These are phyloP conservation scores for Zymoseptoria crescenta DNA, from an alignment of 2,329 filamentous ascomycete genomes.

Conservation along the genomic window DNA sequence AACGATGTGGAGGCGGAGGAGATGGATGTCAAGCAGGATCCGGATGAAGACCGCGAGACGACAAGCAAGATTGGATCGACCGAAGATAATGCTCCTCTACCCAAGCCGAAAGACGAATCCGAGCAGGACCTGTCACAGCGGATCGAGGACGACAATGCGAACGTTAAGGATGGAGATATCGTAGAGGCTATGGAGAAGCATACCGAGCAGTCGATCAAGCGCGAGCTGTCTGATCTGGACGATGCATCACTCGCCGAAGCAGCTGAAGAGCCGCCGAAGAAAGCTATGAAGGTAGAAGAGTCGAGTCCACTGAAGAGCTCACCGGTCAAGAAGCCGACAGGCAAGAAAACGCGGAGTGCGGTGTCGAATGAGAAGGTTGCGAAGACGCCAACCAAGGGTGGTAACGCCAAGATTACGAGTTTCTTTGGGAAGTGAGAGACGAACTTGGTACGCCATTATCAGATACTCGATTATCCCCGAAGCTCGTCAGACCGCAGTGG, in stretches of 20 bases:
- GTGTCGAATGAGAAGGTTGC: conserved; percentile 46
- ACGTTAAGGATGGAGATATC: conserved; percentile 24
- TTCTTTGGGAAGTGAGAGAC: conserved; percentile 45
- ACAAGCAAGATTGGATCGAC: conserved; percentile 35
- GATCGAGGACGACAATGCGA: conserved; percentile 40
- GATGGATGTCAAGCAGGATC: conserved; percentile 32
- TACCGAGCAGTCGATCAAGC: conserved; percentile 38
- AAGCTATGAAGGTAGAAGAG: conserved; percentile 27
- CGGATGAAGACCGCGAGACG: conserved; percentile 36
- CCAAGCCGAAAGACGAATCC: conserved; percentile 27
- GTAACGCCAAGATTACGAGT: conserved; percentile 51
- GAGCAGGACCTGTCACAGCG: conserved; percentile 25
- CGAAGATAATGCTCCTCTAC: conserved; percentile 47
- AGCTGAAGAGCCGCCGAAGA: conserved; percentile 31
- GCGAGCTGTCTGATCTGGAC: conserved; percentile 36
- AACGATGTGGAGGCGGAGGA: conserved; percentile 25
- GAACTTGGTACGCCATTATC: too few relatives aligned
- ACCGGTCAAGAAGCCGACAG: conserved; percentile 8
- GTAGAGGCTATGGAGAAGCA: conserved; percentile 21
- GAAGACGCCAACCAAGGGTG: conserved; percentile 40
- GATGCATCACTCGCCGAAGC: conserved; percentile 24
- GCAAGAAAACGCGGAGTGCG: conserved; percentile 46
- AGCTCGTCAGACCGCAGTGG: too few relatives aligned
- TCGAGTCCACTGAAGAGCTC: conserved; percentile 17
- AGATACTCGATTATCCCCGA: too few relatives aligned